A percentile compares a stretch with the other conserved stretches of the same genome.
Conservation (phyloP, 2,329 filamentous ascomycete genomes). For the Fusarium fujikuroi region DNA sequence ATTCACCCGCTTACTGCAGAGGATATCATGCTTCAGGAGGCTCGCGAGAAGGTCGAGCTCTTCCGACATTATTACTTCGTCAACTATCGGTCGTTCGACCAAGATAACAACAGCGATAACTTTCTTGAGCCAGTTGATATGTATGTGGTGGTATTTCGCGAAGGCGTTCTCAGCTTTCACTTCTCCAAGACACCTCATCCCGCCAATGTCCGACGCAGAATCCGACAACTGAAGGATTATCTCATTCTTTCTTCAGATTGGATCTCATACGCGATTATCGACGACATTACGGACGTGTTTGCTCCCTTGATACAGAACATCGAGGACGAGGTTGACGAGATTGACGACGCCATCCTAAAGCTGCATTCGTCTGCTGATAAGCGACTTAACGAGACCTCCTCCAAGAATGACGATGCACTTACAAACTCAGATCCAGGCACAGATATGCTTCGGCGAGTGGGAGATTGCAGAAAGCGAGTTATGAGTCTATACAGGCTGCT, state of each 20-base stretch:
- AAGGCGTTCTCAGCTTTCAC: constrained; percentile 96
- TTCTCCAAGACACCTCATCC: constrained; percentile 96
- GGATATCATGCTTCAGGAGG: constrained; percentile 97
- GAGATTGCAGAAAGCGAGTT: constrained; percentile 95
- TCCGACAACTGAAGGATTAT: constrained; percentile 94
- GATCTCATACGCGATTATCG: constrained; percentile 98
- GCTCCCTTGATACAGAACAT: constrained; percentile 91
- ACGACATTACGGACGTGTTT: constrained; percentile 98
- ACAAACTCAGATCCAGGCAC: constrained; percentile 63
- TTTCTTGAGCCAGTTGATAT: constrained; percentile 97
- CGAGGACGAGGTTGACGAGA: constrained; percentile 96
- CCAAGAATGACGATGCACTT: constrained; percentile 59
- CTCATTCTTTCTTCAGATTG: constrained; percentile 93
- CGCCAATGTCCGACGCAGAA: constrained; percentile 92
- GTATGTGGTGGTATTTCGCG: constrained; percentile 96
- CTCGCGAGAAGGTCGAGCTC: constrained; percentile 96
- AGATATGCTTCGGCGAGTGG: constrained; percentile 92
- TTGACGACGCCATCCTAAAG: constrained; percentile 89
- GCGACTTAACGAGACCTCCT: constrained; percentile 54
- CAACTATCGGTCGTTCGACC: constrained; percentile 97
- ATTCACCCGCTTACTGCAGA: constrained; percentile 96
- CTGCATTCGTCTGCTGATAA: constrained; percentile 73
- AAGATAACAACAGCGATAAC: constrained; percentile 87
- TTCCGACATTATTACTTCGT: constrained; percentile 99
- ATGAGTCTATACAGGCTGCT: constrained; percentile 94